These are phyloP conservation scores for Chrysopogon serrulatus DNA, from an alignment of 176 grass and related monocot genomes.

Conservation along the genomic window DNA sequence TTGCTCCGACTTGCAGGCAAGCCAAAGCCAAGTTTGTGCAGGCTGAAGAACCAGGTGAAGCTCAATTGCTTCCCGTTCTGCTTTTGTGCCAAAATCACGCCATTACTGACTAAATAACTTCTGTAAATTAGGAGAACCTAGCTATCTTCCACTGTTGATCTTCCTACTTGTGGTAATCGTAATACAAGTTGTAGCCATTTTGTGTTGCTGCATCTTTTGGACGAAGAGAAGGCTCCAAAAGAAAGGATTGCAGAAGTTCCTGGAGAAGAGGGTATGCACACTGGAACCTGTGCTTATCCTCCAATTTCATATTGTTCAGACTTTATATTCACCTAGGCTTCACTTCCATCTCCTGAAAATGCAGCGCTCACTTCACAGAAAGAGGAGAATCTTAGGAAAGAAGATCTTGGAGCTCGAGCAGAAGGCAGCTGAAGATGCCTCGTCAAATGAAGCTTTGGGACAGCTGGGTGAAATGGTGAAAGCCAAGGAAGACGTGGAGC, in stretches of 20 bases:
- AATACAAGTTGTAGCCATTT: constrained; percentile 35
- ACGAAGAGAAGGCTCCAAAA: constrained; percentile 70
- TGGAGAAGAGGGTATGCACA: constrained; percentile 63
- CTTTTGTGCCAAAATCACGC: background rate
- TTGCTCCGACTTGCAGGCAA: constrained; percentile 52
- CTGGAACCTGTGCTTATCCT: background rate
- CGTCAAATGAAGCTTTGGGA: constrained; percentile 43
- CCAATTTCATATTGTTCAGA: background rate
- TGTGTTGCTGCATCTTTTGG: constrained; percentile 77
- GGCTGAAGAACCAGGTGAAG: constrained; percentile 47
- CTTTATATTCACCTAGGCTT: background rate
- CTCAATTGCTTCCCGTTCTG: background rate
- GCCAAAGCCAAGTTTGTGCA: constrained; percentile 33
- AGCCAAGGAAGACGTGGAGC: constrained; percentile 64
- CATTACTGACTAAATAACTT: constrained; percentile 3
- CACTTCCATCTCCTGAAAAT: constrained; percentile 12
- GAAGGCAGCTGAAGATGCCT: constrained; percentile 41
- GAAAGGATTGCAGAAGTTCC: constrained; percentile 58
- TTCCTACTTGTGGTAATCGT: constrained; percentile 48
- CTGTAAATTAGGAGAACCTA: constrained; percentile 28
- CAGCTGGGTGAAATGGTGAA: constrained; percentile 68
- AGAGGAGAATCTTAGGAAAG: constrained; percentile 56
- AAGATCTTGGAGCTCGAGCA: constrained; percentile 66
- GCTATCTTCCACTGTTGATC: constrained; percentile 39
- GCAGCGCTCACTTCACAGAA: constrained; percentile 60